Conservation (phyloP, 192 early-diverging fungal species). For the Linderina pennispora region DNA sequence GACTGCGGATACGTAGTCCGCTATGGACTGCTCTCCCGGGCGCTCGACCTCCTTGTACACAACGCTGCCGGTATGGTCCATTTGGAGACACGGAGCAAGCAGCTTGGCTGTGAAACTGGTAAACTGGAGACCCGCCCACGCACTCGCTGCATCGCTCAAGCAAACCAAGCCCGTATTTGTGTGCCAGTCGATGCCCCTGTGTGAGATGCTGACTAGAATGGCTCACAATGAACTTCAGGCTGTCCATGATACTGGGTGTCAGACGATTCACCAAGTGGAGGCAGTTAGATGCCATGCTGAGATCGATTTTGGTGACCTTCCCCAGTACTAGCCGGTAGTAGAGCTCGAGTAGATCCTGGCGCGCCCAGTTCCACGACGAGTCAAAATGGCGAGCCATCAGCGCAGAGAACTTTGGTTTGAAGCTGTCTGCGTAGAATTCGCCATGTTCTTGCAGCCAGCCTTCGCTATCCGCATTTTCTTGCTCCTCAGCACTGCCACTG, state of each 20-base stretch:
- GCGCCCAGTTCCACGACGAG: constrained; percentile 96
- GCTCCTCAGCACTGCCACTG: not conserved
- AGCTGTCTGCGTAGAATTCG: constrained; percentile 76
- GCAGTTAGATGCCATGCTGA: constrained; percentile 75
- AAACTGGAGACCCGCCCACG: constrained; percentile 64
- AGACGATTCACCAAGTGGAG: constrained; percentile 84
- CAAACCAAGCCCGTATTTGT: constrained; percentile 65
- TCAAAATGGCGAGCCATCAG: constrained; percentile 82
- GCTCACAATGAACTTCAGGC: constrained; percentile 72
- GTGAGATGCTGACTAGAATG: constrained; percentile 57
- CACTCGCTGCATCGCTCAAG: constrained; percentile 74
- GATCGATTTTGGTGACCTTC: constrained; percentile 67
- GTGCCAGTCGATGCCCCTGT: constrained; percentile 66
- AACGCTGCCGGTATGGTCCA: constrained; percentile 1
- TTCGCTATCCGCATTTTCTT: constrained; percentile 52
- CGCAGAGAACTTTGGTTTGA: constrained; percentile 69
- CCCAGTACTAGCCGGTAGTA: constrained; percentile 85
- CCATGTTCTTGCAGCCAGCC: constrained; percentile 79
- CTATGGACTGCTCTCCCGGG: constrained; percentile 7
- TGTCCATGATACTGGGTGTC: constrained; percentile 59
- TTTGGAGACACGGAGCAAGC: constrained; percentile 61
- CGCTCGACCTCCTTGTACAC: constrained; percentile 20
- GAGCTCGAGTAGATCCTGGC: constrained; percentile 24
- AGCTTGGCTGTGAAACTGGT: constrained; percentile 79
- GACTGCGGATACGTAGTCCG: constrained; percentile 12